Percentiles rank a stretch among this genome's conserved stretches.
These are phyloP conservation scores for Flaveria brownii DNA, from an alignment of 129 eudicot genomes.

Conservation along the genomic window DNA sequence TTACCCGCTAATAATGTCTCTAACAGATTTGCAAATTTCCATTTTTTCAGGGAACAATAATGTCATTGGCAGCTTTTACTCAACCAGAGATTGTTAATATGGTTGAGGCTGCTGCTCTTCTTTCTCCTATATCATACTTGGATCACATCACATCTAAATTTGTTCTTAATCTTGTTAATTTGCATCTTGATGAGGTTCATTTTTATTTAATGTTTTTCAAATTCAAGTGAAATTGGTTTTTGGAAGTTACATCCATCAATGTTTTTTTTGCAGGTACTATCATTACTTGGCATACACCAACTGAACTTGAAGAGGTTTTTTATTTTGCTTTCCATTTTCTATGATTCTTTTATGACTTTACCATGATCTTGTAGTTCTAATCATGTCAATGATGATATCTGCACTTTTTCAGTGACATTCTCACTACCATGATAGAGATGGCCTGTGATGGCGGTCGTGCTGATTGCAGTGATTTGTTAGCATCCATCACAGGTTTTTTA, in stretches of 20 bases:
- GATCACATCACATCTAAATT: conserved; percentile 79
- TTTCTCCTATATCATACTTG: conserved; percentile 91
- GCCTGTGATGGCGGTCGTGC: conserved; percentile 66
- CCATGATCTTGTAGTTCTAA: conserved; percentile 5
- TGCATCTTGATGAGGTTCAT: conserved; percentile 78
- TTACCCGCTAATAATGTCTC: not conserved
- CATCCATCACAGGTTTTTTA: conserved; percentile 70
- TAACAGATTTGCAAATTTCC: conserved; percentile 6
- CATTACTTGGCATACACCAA: conserved; percentile 84
- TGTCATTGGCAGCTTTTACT: conserved; percentile 92
- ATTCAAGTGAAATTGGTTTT: conserved; percentile 20
- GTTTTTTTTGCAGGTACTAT: conserved; percentile 49
- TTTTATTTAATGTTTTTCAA: conserved; percentile 9
- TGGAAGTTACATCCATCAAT: conserved; percentile 14
- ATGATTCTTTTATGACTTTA: conserved; percentile 11
- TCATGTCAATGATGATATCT: conserved; percentile 11
- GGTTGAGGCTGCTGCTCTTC: conserved; percentile 95
- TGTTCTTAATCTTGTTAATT: conserved; percentile 64
- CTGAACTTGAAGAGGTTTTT: conserved; percentile 85
- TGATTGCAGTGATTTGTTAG: conserved; percentile 70
- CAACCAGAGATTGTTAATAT: conserved; percentile 68
- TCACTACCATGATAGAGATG: conserved; percentile 59
- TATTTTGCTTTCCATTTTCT: conserved; percentile 9
- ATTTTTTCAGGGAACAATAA: conserved; percentile 77
- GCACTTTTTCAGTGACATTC: conserved; percentile 55